Evolutionary conservation across 2,329 filamentous ascomycete genomes (phyloP).

Genomic region (Beauveria caledonica): DNA sequence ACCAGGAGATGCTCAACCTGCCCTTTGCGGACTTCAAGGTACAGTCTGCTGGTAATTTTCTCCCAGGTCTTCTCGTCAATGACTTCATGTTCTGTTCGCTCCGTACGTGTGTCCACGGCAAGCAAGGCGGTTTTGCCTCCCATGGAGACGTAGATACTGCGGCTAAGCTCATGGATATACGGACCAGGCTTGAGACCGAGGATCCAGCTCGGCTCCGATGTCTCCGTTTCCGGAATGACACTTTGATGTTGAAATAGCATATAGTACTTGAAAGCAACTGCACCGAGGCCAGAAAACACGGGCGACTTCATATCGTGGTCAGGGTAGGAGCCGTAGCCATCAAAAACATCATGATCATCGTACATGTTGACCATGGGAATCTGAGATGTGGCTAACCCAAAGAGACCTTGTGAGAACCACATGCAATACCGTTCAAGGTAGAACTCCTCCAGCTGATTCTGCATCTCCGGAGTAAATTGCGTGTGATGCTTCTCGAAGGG

Average conservation of each 20-base stretch:
- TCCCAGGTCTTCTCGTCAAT: constrained; percentile 76
- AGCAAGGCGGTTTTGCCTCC: constrained; percentile 74
- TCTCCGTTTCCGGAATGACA: constrained; percentile 68
- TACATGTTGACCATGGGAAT: constrained; percentile 99
- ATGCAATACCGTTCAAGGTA: constrained; percentile 82
- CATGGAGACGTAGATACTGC: constrained; percentile 77
- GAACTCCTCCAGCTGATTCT: constrained; percentile 79
- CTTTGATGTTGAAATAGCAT: constrained; percentile 98
- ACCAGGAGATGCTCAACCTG: constrained; percentile 87
- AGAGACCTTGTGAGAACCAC: constrained; percentile 96
- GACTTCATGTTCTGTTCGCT: constrained; percentile 76
- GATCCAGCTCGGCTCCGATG: constrained; percentile 84
- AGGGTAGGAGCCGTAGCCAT: constrained; percentile 89
- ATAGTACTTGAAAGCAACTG: constrained; percentile 96
- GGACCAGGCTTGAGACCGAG: constrained; percentile 73
- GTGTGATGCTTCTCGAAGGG: constrained; percentile 69
- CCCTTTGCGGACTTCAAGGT: constrained; percentile 72
- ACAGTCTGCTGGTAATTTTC: constrained; percentile 76
- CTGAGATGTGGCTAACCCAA: constrained; percentile 84
- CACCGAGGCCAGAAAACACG: constrained; percentile 82
- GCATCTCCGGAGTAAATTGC: constrained; percentile 73
- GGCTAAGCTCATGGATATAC: constrained; percentile 80
- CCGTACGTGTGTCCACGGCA: constrained; percentile 84
- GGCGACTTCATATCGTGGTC: constrained; percentile 85
- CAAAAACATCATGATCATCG: constrained; percentile 89